Conservation (phyloP, 225 moss, liverwort and hornwort species). For the Thuidium tamariscinum region DNA sequence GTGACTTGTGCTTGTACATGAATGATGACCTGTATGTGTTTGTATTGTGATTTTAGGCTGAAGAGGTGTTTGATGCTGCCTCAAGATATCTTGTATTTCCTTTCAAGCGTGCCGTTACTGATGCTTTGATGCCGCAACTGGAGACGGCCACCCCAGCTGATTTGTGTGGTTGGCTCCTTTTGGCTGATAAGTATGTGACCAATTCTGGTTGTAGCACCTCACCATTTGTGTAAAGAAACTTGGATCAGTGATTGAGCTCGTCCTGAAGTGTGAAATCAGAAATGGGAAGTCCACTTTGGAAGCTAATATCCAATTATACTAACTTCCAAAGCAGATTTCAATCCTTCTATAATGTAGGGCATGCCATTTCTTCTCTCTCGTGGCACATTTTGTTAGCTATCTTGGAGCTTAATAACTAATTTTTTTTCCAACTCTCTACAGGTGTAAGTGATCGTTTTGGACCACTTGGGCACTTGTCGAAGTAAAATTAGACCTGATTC, state of each 20-base stretch:
- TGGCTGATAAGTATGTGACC: conserved; percentile 69
- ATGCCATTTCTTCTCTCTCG: background rate
- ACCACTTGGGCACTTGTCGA: background rate
- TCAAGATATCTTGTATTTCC: conserved; percentile 89
- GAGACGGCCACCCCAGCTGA: conserved; percentile 68
- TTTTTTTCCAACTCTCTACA: background rate
- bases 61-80: conserved; percentile 86
- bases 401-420: too few species aligned
- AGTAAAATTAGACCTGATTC: background rate
- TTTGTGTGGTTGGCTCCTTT: conserved; percentile 75
- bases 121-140: conserved; percentile 71
- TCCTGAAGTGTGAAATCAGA: background rate
- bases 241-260: background rate
- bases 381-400: background rate
- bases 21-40: background rate
- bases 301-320: background rate
- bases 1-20: background rate
- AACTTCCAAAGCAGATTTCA: background rate
- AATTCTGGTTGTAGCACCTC: background rate
- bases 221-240: background rate
- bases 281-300: background rate
- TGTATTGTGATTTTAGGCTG: conserved; percentile 43
- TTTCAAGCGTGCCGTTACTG: conserved; percentile 76
- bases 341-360: background rate
- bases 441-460: background rate